Conservation (phyloP, 306 rosid species). For the Cicer arietinum region DNA sequence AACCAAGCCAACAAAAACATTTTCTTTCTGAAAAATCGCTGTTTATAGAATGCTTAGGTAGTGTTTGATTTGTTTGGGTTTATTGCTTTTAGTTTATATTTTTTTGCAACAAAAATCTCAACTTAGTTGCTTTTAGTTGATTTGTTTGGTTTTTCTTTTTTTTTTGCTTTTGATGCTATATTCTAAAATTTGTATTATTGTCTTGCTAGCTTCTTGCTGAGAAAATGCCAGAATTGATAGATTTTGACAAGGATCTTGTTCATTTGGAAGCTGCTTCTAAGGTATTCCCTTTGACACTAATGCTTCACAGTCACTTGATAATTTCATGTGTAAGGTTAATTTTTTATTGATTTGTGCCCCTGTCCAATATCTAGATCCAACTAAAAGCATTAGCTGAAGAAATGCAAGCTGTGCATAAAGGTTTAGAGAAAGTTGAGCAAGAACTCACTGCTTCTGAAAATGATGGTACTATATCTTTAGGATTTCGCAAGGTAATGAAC, state of each 20-base stretch:
- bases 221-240: slow-evolving; percentile 92
- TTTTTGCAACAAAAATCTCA: too few species aligned
- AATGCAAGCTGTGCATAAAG: slow-evolving; percentile 99
- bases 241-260: slow-evolving; percentile 90
- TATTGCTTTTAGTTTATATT: not conserved
- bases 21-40: slow-evolving; percentile 23
- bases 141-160: not conserved
- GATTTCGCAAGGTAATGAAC: slow-evolving; percentile 78
- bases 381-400: slow-evolving; percentile 98
- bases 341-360: slow-evolving; percentile 26
- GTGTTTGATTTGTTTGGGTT: slow-evolving; percentile 13
- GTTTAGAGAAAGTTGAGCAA: slow-evolving; percentile 96
- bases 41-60: not conserved
- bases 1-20: slow-evolving; percentile 15
- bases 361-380: slow-evolving; percentile 72
- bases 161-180: slow-evolving; percentile 40
- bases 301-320: slow-evolving; percentile 35
- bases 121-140: not conserved
- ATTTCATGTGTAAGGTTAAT: slow-evolving; percentile 30
- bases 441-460: slow-evolving; percentile 87
- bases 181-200: slow-evolving; percentile 35
- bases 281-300: slow-evolving; percentile 60
- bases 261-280: slow-evolving; percentile 96
- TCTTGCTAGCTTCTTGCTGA: slow-evolving; percentile 78
- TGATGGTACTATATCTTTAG: slow-evolving; percentile 83